phyloP scores from a whole-genome alignment of 139 green algal species.

The Chlorokybus atmophyticus region DNA sequence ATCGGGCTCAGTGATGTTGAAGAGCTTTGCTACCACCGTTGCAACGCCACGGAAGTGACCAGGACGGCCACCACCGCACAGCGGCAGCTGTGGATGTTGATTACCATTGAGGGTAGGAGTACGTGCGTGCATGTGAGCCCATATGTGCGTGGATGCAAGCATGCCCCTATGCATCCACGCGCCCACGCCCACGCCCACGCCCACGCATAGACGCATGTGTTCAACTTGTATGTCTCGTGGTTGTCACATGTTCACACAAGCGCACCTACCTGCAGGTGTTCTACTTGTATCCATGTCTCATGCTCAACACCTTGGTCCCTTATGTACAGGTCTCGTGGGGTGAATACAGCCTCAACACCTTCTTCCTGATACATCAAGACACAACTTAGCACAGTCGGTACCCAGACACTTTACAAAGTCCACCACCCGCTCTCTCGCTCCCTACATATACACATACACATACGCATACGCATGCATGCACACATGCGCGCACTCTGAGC shows the following conservation, averaged over 20 bases:
- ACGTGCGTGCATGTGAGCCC: too few species aligned
- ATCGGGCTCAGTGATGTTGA: conserved; percentile 82
- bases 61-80: conserved; percentile 71
- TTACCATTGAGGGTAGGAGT: too few species aligned
- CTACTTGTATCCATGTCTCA: conserved; percentile 59
- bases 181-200: too few species aligned
- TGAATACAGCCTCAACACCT: conserved; percentile 62
- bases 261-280: conserved; percentile 47
- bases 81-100: too few species aligned
- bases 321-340: conserved; percentile 51
- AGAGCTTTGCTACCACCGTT: conserved; percentile 84
- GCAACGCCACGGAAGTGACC: conserved; percentile 95
- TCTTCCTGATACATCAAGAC: conserved; percentile 7
- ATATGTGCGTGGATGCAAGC: too few species aligned
- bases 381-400: neutral
- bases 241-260: too few species aligned
- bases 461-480: too few species aligned
- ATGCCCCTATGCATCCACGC: too few species aligned
- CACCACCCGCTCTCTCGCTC: too few species aligned
- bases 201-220: too few species aligned
- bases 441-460: too few species aligned
- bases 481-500: conserved; percentile 31
- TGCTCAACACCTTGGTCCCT: conserved; percentile 34
- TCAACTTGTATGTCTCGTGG: too few species aligned
- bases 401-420: neutral